Conservation (phyloP, 148 eudicot genomes). For the Fagopyrum esculentum region DNA sequence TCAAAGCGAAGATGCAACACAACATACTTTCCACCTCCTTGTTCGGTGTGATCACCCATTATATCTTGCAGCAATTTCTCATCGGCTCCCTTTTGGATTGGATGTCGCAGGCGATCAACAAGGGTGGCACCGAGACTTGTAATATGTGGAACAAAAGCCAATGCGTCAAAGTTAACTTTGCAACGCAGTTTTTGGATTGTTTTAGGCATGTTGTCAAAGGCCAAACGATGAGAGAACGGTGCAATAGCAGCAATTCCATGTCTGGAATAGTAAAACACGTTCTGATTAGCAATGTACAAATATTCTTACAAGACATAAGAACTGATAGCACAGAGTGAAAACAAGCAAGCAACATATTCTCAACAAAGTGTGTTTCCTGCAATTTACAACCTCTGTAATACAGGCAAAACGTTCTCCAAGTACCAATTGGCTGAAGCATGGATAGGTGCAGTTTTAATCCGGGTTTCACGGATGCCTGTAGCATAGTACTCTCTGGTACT, state of each 20-base stretch:
- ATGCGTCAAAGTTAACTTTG: constrained; percentile 86
- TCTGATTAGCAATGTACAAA: constrained; percentile 9
- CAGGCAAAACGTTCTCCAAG: constrained; percentile 75
- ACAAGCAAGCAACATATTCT: background rate
- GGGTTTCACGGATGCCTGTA: constrained; percentile 81
- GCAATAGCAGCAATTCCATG: constrained; percentile 90
- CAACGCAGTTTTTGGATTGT: constrained; percentile 82
- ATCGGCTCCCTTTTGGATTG: constrained; percentile 19
- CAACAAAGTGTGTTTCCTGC: background rate
- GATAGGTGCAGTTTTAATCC: constrained; percentile 89
- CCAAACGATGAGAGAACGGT: constrained; percentile 94
- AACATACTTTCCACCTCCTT: constrained; percentile 62
- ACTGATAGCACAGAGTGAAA: background rate
- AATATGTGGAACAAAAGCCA: constrained; percentile 76
- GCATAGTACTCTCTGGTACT: constrained; percentile 92
- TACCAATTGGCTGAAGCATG: constrained; percentile 95
- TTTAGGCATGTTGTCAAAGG: constrained; percentile 72
- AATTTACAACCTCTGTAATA: constrained; percentile 58
- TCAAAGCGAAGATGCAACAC: constrained; percentile 98
- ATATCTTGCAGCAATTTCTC: constrained; percentile 11
- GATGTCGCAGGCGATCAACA: constrained; percentile 49
- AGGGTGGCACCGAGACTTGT: constrained; percentile 65
- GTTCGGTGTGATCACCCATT: constrained; percentile 19
- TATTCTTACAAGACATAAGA: background rate
- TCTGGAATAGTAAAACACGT: constrained; percentile 34